These are phyloP conservation scores for Neurospora terricola DNA, from an alignment of 495 filamentous ascomycete genomes.

Conservation along the genomic window DNA sequence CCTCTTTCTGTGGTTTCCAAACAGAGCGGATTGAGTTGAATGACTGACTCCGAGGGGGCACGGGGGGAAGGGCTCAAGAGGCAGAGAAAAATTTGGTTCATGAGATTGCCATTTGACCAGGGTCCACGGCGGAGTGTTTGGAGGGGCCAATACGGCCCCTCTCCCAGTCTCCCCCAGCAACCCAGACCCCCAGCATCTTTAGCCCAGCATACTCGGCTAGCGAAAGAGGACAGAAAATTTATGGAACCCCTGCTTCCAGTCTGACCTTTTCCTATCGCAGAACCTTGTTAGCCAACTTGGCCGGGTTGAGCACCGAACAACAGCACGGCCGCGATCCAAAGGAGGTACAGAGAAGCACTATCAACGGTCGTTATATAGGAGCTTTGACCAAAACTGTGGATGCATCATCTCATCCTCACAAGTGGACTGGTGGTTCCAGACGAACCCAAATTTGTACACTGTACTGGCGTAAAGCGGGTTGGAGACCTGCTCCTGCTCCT, in stretches of 20 bases:
- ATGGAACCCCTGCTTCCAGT: constrained; percentile 5
- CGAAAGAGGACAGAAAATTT: constrained; percentile 25
- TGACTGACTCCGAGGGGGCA: constrained; percentile 12
- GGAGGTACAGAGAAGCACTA: constrained; percentile 11
- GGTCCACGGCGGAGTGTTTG: constrained; percentile 12
- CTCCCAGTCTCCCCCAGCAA: not conserved
- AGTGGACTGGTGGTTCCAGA: constrained; percentile 7
- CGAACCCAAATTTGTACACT: not conserved
- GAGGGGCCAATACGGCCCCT: constrained; percentile 3
- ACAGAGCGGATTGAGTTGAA: not conserved
- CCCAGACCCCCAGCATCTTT: constrained; percentile 7
- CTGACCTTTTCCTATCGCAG: not conserved
- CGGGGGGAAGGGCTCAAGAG: constrained; percentile 18
- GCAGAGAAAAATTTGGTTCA: constrained; percentile 24
- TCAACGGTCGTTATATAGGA: constrained; percentile 18
- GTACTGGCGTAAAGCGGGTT: not conserved
- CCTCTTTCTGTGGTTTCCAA: constrained; percentile 1
- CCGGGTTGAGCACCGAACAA: not conserved
- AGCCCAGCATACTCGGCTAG: constrained; percentile 39
- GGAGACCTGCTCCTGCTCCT: not conserved
- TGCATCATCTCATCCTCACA: constrained; percentile 14
- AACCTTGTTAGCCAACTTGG: not conserved
- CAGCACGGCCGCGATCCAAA: not conserved
- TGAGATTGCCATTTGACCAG: constrained; percentile 27
- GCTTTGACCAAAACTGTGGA: constrained; percentile 16